phyloP scores from a whole-genome alignment of 352 stramenopile genomes.

The Phytophthora capsici region DNA sequence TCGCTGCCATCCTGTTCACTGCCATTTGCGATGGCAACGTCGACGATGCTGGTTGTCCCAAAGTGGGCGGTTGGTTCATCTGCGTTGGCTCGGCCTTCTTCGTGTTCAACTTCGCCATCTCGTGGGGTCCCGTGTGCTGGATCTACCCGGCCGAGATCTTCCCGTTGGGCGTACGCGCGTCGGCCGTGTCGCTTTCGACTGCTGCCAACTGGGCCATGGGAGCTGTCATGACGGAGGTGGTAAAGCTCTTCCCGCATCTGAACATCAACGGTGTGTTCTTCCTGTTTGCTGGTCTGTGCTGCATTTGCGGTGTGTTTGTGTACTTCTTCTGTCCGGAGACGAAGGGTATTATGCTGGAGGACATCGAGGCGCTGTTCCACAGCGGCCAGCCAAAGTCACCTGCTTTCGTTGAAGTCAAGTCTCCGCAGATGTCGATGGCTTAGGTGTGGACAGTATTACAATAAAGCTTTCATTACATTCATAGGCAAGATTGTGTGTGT shows the following conservation, averaged over 20 bases:
- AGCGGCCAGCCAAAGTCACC: neutral
- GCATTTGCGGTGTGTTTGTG: no score
- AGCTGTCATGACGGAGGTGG: slow-evolving; percentile 39
- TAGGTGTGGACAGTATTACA: no score
- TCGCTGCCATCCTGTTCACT: no score
- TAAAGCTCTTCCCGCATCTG: slow-evolving; percentile 19
- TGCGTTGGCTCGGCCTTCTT: slow-evolving; percentile 4
- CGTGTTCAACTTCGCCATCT: slow-evolving; percentile 7
- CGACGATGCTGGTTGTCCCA: no score
- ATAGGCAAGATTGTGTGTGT: no score
- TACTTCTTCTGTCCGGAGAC: no score
- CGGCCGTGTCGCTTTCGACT: slow-evolving; percentile 10
- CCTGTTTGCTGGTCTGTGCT: neutral
- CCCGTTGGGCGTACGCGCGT: slow-evolving; percentile 35
- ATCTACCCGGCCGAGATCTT: slow-evolving; percentile 62
- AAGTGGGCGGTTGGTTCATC: slow-evolving; percentile 16
- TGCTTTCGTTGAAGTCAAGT: neutral
- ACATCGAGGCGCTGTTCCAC: neutral
- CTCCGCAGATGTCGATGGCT: neutral
- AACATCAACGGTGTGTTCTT: slow-evolving; percentile 64
- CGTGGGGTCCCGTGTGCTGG: slow-evolving; percentile 40
- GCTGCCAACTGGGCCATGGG: slow-evolving; percentile 48
- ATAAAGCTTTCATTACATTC: no score
- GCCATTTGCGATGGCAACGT: no score
- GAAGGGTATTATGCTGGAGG: neutral